Evolutionary conservation across 1,139 yeast species (phyloP), one percentile per base, ranked within the genome.

Genomic region (Tardiomyces digboiensis): DNA sequence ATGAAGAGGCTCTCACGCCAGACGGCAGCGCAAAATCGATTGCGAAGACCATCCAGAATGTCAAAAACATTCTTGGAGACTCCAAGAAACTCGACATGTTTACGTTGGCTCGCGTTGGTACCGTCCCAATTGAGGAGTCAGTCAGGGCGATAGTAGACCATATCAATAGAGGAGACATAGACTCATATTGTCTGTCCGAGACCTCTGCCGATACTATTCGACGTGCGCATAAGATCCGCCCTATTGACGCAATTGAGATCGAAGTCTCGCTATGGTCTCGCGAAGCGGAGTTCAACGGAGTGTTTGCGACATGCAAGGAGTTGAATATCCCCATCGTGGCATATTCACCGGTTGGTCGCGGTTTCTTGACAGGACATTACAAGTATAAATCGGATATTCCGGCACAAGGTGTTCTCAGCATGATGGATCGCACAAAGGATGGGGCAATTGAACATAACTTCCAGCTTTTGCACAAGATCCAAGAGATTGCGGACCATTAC

Each of bases 301-400:
- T 82, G 19, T 73, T 80, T 49, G 72, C 70, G 16, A 62, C 68
- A 4, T 72, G 77, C 48, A 67, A 63, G n/a, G 80, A 79, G 47
- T 66, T 74, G 36, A 68, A 67, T n/a, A 72, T 86, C 46, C 82
- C 91, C 8, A 67, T 85, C 36, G 66, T 83, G 49, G 86, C 89
- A 21, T 86, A 87, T 64, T 82, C 94, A 22, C 95, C 95, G 37
- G 69, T 87, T 49, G 80, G 87, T n/a, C 71, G 85, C 56, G 95
- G 96, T 1, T 63, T 79, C 46, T 71, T 87, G 48, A 80, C 93
- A 6, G 93, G 91, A 46, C 51, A 67, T 14, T 72, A 77, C 46
- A 74, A 66, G 39, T 58, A 70, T 8, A 54, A 64, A 4, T 65
- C 65, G 4, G 74, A 71, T 44, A 58, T 78, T 39, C 73, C 77